Evolutionary conservation across 805 yeast genomes (phyloP).

Genomic region (Starmerella khaoyaiensis): DNA sequence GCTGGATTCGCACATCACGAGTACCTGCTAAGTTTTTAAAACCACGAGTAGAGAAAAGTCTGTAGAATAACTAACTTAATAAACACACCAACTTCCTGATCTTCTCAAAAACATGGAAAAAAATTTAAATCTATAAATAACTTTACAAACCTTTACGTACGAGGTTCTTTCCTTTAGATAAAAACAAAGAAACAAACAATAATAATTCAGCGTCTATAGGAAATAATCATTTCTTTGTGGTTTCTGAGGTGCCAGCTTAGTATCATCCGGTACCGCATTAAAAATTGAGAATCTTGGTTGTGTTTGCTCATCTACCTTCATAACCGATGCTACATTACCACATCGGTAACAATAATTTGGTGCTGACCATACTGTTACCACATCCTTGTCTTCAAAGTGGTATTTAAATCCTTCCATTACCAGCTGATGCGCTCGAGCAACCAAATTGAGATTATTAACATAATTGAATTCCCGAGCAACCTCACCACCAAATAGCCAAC

Average conservation of each 20-base stretch:
- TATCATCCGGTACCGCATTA: conserved; percentile 78
- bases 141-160: too few relatives aligned
- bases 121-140: too few relatives aligned
- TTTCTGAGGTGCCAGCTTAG: conserved; percentile 29
- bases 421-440: conserved; percentile 94
- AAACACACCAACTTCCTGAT: too few relatives aligned
- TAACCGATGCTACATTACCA: conserved; percentile 96
- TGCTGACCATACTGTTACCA: conserved; percentile 96
- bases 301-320: conserved; percentile 81
- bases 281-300: conserved; percentile 87
- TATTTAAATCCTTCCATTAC: conserved; percentile 98
- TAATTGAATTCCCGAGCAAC: conserved; percentile 94
- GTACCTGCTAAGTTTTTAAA: conserved; percentile 23
- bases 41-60: conserved; percentile 6
- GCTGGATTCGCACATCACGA: conserved; percentile 17
- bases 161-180: too few relatives aligned
- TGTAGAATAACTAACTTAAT: too few relatives aligned
- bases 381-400: conserved; percentile 91
- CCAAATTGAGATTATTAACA: conserved; percentile 73
- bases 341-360: conserved; percentile 96
- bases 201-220: conserved; percentile 19
- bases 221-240: conserved; percentile 31
- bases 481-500: conserved; percentile 90
- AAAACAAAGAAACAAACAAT: too few relatives aligned
- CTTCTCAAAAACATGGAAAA: too few relatives aligned